Percentiles rank a stretch among this genome's conserved stretches.
Conservation (phyloP, 345 rosid species). For the Geranium brycei region DNA sequence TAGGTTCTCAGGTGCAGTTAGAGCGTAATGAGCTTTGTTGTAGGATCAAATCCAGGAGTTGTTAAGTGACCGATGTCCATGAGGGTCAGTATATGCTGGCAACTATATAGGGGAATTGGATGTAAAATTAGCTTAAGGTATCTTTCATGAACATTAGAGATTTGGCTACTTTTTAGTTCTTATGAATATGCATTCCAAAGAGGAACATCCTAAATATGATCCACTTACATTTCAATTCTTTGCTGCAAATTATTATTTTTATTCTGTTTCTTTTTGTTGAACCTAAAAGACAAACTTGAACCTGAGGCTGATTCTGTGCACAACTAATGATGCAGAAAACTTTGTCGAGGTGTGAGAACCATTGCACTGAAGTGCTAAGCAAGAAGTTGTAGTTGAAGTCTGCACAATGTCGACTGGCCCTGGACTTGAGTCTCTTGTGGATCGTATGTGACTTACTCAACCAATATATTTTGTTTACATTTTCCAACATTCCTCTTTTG, state of each 20-base stretch:
- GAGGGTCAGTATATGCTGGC: too few species aligned
- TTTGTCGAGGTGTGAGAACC: neutral
- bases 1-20: neutral
- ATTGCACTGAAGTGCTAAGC: neutral
- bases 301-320: neutral
- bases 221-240: too few species aligned
- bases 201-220: too few species aligned
- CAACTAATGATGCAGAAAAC: neutral
- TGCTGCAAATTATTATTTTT: too few species aligned
- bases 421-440: constrained; percentile 75
- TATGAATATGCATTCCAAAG: too few species aligned
- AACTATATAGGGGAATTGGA: neutral
- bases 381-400: neutral
- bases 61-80: too few species aligned
- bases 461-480: neutral
- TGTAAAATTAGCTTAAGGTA: neutral
- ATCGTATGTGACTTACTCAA: constrained; percentile 29
- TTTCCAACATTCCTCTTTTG: neutral
- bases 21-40: neutral
- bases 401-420: constrained; percentile 45
- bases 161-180: neutral
- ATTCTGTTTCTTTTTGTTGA: neutral
- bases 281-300: neutral
- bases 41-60: too few species aligned
- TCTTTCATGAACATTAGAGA: neutral